Evolutionary conservation across 164 flowering plant species (phyloP).

Genomic region (Nymphaea colorata): DNA sequence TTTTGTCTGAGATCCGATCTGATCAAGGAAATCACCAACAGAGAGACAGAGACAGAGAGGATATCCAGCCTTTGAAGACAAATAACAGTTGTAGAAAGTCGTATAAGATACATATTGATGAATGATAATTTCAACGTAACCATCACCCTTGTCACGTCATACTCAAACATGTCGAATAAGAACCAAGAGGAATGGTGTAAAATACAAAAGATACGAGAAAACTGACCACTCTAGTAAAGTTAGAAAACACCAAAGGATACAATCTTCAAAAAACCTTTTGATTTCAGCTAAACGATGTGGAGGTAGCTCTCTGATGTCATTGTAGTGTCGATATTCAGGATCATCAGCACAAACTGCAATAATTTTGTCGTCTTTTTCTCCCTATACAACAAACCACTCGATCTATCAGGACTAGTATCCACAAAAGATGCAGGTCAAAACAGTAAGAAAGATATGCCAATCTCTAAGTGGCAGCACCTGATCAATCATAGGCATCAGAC

Average conservation of each 20-base stretch:
- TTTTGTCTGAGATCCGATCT: conserved; percentile 30
- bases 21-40: conserved; percentile 14
- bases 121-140: too few relatives aligned
- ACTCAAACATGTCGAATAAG: too few relatives aligned
- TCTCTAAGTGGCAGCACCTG: conserved; percentile 25
- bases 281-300: conserved; percentile 83
- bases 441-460: neutral
- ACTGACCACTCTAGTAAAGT: neutral
- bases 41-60: too few relatives aligned
- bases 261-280: conserved; percentile 78
- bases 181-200: too few relatives aligned
- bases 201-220: too few relatives aligned
- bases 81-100: too few relatives aligned
- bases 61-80: too few relatives aligned
- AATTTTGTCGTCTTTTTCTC: conserved; percentile 84
- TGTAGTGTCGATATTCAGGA: conserved; percentile 73
- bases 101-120: too few relatives aligned
- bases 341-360: conserved; percentile 88
- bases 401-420: conserved; percentile 1
- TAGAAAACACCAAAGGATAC: conserved; percentile 34
- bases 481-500: conserved; percentile 89
- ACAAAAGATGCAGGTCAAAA: neutral
- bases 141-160: too few relatives aligned
- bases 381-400: conserved; percentile 17
- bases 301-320: conserved; percentile 74